These are phyloP conservation scores for Simplicillium sp. DNA, from an alignment of 2,329 filamentous ascomycete genomes.

Conservation along the genomic window DNA sequence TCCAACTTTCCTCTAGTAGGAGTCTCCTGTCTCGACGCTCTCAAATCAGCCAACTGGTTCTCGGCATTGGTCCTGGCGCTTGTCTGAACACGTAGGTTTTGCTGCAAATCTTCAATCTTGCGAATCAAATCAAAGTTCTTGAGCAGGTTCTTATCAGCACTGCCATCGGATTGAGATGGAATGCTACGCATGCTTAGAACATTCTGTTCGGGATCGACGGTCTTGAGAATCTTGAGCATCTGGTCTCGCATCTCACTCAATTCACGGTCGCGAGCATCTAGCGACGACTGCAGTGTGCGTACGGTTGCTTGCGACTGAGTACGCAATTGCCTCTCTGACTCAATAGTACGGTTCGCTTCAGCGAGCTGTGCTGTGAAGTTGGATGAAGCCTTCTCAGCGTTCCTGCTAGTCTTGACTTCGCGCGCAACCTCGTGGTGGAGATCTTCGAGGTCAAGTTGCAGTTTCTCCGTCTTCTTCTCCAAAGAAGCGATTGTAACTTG, in stretches of 20 bases:
- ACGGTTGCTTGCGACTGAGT: conserved; percentile 79
- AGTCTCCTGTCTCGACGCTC: conserved; percentile 63
- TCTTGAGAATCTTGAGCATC: conserved; percentile 72
- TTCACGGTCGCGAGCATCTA: conserved; percentile 75
- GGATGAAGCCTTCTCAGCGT: conserved; percentile 81
- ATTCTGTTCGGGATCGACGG: conserved; percentile 66
- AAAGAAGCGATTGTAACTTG: conserved; percentile 75
- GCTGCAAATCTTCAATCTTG: conserved; percentile 80
- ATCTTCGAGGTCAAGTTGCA: conserved; percentile 81
- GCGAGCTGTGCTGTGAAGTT: conserved; percentile 73
- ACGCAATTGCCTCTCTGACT: conserved; percentile 80
- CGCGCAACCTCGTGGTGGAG: conserved; percentile 84
- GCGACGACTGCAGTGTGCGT: conserved; percentile 65
- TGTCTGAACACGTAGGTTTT: conserved; percentile 73
- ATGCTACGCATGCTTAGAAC: conserved; percentile 26
- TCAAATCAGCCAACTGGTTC: conserved; percentile 67
- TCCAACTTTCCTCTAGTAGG: conserved; percentile 68
- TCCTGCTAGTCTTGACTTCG: conserved; percentile 82
- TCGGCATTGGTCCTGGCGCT: conserved; percentile 78
- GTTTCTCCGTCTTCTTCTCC: conserved; percentile 91
- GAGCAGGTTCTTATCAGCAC: conserved; percentile 56
- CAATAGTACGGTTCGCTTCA: conserved; percentile 80
- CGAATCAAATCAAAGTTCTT: conserved; percentile 76
- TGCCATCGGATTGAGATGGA: conserved; percentile 48
- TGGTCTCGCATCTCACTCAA: conserved; percentile 71